Percentiles rank a stretch among this genome's conserved stretches.
Evolutionary conservation across 352 stramenopile species (phyloP).

Genomic region (Globisporangium megalacanthum): DNA sequence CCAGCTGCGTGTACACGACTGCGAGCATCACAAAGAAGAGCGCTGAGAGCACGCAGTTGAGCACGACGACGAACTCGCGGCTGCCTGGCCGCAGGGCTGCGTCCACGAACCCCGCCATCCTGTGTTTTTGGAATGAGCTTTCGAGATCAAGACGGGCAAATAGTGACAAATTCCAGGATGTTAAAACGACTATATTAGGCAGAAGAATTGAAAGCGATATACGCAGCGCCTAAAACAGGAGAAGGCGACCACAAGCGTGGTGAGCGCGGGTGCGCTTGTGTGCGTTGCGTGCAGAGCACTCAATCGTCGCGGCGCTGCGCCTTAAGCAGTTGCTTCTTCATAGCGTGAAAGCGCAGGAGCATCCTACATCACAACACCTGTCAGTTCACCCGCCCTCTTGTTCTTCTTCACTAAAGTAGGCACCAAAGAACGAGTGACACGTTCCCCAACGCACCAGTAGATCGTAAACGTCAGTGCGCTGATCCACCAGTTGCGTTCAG

Average conservation of each 20-base stretch:
- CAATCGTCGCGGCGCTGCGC: constrained; percentile 63
- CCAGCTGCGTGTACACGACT: constrained; percentile 76
- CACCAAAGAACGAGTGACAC: neutral
- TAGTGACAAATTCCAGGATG: too few relatives aligned
- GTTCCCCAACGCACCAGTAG: constrained; percentile 48
- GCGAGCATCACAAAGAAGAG: constrained; percentile 71
- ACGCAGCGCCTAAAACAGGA: neutral
- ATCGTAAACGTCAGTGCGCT: constrained; percentile 81
- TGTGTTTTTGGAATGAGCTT: neutral
- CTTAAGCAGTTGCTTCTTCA: constrained; percentile 75
- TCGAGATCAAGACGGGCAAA: neutral
- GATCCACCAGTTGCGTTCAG: constrained; percentile 84
- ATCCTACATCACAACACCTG: constrained; percentile 31
- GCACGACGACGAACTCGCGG: constrained; percentile 62
- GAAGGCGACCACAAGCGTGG: neutral
- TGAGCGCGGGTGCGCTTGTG: neutral
- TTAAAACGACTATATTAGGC: neutral
- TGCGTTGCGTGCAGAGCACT: neutral
- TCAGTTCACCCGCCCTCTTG: neutral
- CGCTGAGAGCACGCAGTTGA: constrained; percentile 64
- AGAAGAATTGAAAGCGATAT: neutral
- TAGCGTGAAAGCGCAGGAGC: constrained; percentile 70
- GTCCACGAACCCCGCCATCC: constrained; percentile 33
- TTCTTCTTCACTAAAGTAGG: neutral
- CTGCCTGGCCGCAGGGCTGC: constrained; percentile 60